Base-by-base conservation (phyloP, 2,329 filamentous ascomycete genomes). In the Phialophora macrospora region DNA sequence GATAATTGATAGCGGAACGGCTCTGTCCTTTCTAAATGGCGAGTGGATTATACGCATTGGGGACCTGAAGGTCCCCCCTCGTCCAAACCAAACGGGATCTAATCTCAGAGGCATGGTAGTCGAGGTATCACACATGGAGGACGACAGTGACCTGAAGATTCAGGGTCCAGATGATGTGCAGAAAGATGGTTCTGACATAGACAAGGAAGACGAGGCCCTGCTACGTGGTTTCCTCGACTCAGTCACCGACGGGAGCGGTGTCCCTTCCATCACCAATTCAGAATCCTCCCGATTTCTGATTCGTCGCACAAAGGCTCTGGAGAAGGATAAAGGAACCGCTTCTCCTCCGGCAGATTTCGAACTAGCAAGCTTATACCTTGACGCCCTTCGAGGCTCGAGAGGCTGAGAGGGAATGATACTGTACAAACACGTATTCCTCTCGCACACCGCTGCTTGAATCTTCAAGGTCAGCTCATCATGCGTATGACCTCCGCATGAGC, bases 21-120 rank as follows among this genome's bases (percentile, higher is more conserved):
- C 64, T 5, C 58, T 73, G 20, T 61, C 66, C 32, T 48, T 72
- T 4, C 32, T 62, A 11, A 49, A 64, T 46, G 68, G 62, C 20
- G 58, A 67, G 49, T 68, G 65, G 63, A 63, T 28, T 6, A 41
- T 73, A 11, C 70, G 70, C 38, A 66, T 73, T 51, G 71, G 71
- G 26, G 71, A 73, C 20, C 28, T 71, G 5, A 72, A 68, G 62
- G 62, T 56, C 14, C 66, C 68, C 8, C 55, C 51, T 20, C 66
- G 62, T 22, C 46, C 57, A n/a, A 69, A 64, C 54, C 66, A 68
- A 49, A 62, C 62, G 11, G 54, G 54, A 32, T 54, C 59, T 8
- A 69, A 56, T 32, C 46, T 71, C 7, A 63, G 71, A 55, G 71
- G 64, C 41, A 64, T 66, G 60, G 20, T 71, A 1, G 46, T 71